Base-by-base conservation (phyloP, 768 basidiomycete species). In the Lactarius sanguifluus region DNA sequence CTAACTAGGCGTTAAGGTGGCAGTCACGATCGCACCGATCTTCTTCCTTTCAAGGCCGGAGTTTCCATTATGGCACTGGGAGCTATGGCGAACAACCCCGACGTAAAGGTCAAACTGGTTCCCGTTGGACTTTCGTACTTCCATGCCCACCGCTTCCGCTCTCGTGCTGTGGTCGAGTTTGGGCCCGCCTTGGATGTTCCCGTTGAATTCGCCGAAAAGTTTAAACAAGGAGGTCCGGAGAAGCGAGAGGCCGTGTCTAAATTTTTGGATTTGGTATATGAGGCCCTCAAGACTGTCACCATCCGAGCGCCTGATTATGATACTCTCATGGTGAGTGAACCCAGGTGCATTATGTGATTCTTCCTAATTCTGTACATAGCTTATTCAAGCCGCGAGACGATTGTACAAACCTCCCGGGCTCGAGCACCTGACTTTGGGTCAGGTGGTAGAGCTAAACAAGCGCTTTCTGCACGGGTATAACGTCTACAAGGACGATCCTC, bases 61-160 rank as follows among this genome's bases (percentile, higher is more conserved):
- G 96, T 98, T 41, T 91, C 95, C 1, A 85, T 98, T 72, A 98
- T 99, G 96, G 96, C 97, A 28, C 83, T 99, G 10, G 97, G 97
- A 30, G 96, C 97, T 5, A 96, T 98, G 94, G 92, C 92, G 12
- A 90, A 91, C 68, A 86, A 98, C 74, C 88, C 94, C 6, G 85
- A 80, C 65, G 81, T 96, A 41, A 85, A 87, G 69, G 94, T 99
- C 74, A 92, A 93, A 76, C 93, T 99, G 68, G 95, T 86, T 13
- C 86, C 86, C 32, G 85, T 86, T 66, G 86, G 86, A 13, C 63
- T 71, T 18, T 71, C 70, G 12, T 71, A 71, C 40, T 71, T 71
- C 52, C 70, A 71, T 71, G 84, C 67, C 75, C 82, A 71, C 79
- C 88, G 89, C 69, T 99, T 98, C 81, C 89, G 97, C 40, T 97